Base-by-base conservation (phyloP, 192 early-diverging fungal species). In the Kickxella alabastrina region DNA sequence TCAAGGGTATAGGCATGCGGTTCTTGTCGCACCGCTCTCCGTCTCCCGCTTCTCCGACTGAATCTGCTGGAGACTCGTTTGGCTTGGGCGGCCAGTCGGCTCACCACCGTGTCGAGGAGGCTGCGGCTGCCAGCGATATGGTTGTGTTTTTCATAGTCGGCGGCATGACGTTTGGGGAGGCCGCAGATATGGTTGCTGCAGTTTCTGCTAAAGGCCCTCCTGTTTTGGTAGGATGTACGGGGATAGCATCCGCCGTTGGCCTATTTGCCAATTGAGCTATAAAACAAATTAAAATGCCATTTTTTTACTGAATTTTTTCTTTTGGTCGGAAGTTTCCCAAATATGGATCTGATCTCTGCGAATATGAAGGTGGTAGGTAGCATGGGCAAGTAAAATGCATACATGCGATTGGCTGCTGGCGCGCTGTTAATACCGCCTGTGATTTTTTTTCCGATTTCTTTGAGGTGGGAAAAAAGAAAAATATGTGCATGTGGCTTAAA, bases 1-100 rank as follows among this genome's bases (percentile, higher is more conserved):
- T 75, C 45, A 68, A 68, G 65, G 72, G 72, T 28, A 42, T 75
- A 18, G 72, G 31, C n/a, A n/a, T n/a, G 48, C 64, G 71, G 15
- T 68, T 75, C 52, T 44, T 75, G 31, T 52, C 65, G 34, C 40
- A 49, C 8, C 34, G 47, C 31, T 10, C 45, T 22, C 18, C 47
- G 47, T 36, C 47, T n/a, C 34, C 47, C 36, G 32, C 32, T 10
- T 27, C 47, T 18, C 26, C 47, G 6, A n/a, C n/a, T n/a, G 47
- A 49, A 6, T 8, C 10, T 10, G 26, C 32, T 28, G 34, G 34
- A 1, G 47, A 49, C 17, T 23, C 32, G 2, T 49, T 49, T 49
- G 13, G 3, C 3, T 37, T 18, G 21, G n/a, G n/a, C n/a, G n/a
- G 45, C 31, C 3, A 48, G 6, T 7, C 6, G 51, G 34, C 3